Conservation (phyloP, 352 stramenopile species). For the Phytophthora uliginosa region DNA sequence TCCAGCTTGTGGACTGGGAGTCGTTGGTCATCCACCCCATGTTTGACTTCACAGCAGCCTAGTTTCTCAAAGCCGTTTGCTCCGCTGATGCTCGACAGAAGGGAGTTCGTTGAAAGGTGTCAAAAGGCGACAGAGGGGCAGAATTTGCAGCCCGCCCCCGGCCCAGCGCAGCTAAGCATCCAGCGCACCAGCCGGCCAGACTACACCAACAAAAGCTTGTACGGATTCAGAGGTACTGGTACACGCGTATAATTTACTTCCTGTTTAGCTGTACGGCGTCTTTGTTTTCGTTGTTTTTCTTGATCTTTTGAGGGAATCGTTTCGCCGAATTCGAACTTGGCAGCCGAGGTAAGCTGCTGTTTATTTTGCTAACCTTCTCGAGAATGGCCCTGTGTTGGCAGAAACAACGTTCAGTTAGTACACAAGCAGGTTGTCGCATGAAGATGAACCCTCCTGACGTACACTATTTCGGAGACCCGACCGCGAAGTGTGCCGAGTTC, state of each 20-base stretch:
- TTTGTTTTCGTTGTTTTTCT: neutral
- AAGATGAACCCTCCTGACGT: slow-evolving; percentile 1
- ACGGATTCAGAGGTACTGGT: neutral
- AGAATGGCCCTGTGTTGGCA: slow-evolving; percentile 11
- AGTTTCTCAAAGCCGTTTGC: slow-evolving; percentile 16
- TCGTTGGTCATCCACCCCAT: slow-evolving; percentile 84
- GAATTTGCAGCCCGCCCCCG: slow-evolving; percentile 13
- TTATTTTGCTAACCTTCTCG: slow-evolving; percentile 6
- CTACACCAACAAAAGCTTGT: slow-evolving; percentile 6
- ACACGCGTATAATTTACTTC: slow-evolving; percentile 48
- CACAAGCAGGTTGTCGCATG: neutral
- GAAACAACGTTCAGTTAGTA: neutral
- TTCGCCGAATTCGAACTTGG: slow-evolving; percentile 9
- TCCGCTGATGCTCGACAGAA: slow-evolving; percentile 22
- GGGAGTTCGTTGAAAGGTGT: slow-evolving; percentile 23
- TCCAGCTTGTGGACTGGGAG: slow-evolving; percentile 88
- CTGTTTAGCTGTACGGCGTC: slow-evolving; percentile 30
- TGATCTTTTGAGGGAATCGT: neutral
- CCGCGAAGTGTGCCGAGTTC: slow-evolving; percentile 23
- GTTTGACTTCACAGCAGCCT: slow-evolving; percentile 70
- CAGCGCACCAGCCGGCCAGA: slow-evolving; percentile 8
- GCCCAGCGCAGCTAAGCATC: slow-evolving; percentile 23
- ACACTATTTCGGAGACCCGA: slow-evolving; percentile 25
- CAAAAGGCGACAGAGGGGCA: slow-evolving; percentile 18
- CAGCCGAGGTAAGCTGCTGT: slow-evolving; percentile 9